Evolutionary conservation across 306 rosid species (phyloP), one percentile per base, ranked within the genome.

Genomic region (Hippophae rhamnoides): DNA sequence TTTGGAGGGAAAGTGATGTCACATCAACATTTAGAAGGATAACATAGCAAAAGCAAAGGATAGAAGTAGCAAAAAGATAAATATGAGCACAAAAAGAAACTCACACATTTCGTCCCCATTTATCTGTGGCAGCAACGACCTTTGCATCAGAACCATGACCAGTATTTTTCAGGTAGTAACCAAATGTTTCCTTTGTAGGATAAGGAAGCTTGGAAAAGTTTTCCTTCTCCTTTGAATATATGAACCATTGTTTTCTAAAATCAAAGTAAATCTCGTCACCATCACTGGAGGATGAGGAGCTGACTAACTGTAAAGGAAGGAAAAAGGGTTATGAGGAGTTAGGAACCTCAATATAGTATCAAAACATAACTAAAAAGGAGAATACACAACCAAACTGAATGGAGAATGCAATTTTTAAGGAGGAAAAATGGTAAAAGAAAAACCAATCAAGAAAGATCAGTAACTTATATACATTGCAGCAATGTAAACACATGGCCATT

Each of bases 121-220:
- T 93, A 68, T 88, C 94, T 48, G 78, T 72, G 49, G 99, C 94
- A 68, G 86, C 74, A 63, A 64, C 69, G 67, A 86, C 79, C 79
- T 93, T 93, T 51, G 97, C 80, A 60, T 93, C 97, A 9, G 97
- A 76, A 8, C 99, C 97, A 69, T 93, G 88, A 54, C 99, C 97
- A 60, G 85, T 88, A 68, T 74, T 48, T 76, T 84, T 93, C 66
- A 84, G 82, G 77, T 88, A 93, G 79, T 77, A 74, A 64, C 86
- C 86, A 63, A 86, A 69, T 27, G 81, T 68, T 76, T 93, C 95
- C 78, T 93, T 93, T 11, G 97, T 93, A 58, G 97, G 99, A 72
- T 88, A 93, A 43, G 90, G 65, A 73, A 93, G 97, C 77, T 88
- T 93, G 85, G 68, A 73, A 76, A 93, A 93, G 13, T 76, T 86